phyloP scores from a whole-genome alignment of 768 basidiomycete species.

The Mycena filopes region DNA sequence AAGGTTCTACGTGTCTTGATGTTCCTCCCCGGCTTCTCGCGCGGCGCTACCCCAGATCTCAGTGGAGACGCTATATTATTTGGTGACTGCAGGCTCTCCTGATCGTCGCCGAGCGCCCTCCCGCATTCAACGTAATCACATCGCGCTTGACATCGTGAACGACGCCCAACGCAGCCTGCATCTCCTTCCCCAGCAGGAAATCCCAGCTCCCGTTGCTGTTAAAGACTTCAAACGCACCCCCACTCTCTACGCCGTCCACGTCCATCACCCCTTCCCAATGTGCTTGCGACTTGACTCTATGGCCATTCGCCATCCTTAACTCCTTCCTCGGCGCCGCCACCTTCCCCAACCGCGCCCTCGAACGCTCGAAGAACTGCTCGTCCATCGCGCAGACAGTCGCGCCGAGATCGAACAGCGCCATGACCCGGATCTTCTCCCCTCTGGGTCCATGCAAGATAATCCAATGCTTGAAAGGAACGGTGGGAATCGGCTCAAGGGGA shows the following conservation, averaged over 20 bases:
- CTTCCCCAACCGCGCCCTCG: not conserved
- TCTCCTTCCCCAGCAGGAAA: conserved; percentile 32
- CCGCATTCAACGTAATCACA: not conserved
- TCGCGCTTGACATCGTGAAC: conserved; percentile 28
- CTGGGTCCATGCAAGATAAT: not conserved
- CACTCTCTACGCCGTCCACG: no score
- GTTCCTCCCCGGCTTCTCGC: not conserved
- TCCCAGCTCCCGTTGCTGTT: conserved; percentile 40
- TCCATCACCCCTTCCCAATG: no score
- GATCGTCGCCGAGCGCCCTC: not conserved
- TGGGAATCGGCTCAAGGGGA: not conserved
- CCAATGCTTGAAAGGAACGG: not conserved
- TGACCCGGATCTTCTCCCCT: not conserved
- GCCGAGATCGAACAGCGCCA: not conserved
- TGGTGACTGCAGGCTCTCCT: no score
- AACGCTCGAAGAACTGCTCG: not conserved
- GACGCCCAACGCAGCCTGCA: conserved; percentile 20
- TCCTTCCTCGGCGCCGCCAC: conserved; percentile 35
- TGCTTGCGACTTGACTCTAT: conserved; percentile 8
- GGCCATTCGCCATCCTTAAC: conserved; percentile 27
- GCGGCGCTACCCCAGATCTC: no score
- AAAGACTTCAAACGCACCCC: conserved; percentile 25
- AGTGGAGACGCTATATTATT: no score
- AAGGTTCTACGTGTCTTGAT: not conserved
- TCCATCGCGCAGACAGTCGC: not conserved